phyloP scores from a whole-genome alignment of 164 flowering plant species.

The Nymphaea thermarum region DNA sequence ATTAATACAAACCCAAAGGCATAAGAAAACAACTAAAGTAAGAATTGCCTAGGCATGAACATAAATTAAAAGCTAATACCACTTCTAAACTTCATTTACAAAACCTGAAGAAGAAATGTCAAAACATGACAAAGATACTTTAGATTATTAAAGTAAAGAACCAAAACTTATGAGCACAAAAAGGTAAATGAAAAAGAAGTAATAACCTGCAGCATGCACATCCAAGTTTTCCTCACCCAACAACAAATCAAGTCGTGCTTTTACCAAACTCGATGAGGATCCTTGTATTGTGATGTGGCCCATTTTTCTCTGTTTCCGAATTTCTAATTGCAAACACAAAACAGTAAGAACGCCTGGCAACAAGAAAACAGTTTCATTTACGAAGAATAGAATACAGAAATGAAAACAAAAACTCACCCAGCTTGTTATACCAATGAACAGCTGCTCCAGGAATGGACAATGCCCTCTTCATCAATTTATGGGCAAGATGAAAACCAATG shows the following conservation, averaged over 20 bases:
- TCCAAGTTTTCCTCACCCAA: slow-evolving; percentile 27
- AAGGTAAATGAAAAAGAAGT: background rate
- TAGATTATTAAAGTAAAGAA: no score
- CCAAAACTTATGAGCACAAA: background rate
- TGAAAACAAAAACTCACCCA: slow-evolving; percentile 36
- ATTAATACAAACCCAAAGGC: background rate
- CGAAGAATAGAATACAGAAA: background rate
- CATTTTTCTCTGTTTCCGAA: slow-evolving; percentile 84
- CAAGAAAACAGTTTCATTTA: background rate
- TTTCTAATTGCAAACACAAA: slow-evolving; percentile 33
- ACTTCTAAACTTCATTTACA: background rate
- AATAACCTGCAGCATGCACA: slow-evolving; percentile 27
- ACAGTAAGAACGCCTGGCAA: background rate
- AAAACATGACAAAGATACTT: background rate
- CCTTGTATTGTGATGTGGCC: slow-evolving; percentile 88
- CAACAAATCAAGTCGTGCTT: slow-evolving; percentile 38
- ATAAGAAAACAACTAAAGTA: background rate
- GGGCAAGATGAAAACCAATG: slow-evolving; percentile 60
- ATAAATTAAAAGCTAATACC: background rate
- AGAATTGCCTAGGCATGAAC: background rate
- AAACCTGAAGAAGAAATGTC: background rate
- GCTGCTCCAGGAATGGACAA: slow-evolving; percentile 58
- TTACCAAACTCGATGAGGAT: slow-evolving; percentile 53
- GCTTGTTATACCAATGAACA: slow-evolving; percentile 94
- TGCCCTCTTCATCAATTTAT: slow-evolving; percentile 64